Evolutionary conservation across 768 basidiomycete species (phyloP).

Genomic region (Lyophyllum semitale): DNA sequence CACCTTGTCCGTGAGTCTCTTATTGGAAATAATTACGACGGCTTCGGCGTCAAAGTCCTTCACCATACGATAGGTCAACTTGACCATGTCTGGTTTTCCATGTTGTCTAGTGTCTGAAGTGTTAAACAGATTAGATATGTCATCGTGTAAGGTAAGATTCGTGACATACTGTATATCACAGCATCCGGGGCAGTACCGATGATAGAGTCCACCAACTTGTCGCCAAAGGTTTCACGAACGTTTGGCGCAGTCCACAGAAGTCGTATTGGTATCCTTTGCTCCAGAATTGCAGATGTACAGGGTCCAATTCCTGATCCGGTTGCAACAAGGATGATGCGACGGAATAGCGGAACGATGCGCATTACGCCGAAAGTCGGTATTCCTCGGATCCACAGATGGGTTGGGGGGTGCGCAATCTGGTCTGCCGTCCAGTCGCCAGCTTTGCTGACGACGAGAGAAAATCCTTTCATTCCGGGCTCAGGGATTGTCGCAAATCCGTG

Average conservation of each 20-base stretch:
- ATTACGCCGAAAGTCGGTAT: slow-evolving; percentile 58
- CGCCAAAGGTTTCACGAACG: slow-evolving; percentile 60
- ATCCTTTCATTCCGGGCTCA: slow-evolving; percentile 46
- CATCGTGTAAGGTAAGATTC: neutral
- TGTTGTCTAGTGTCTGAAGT: slow-evolving; percentile 42
- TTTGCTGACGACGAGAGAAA: slow-evolving; percentile 56
- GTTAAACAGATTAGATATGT: neutral
- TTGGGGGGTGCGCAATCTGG: slow-evolving; percentile 56
- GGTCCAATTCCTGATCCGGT: slow-evolving; percentile 62
- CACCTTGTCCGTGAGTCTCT: slow-evolving; percentile 54
- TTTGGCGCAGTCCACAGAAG: slow-evolving; percentile 64
- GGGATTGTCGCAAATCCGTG: slow-evolving; percentile 59
- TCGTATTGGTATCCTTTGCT: slow-evolving; percentile 48
- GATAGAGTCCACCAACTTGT: slow-evolving; percentile 56
- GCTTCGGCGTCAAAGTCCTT: slow-evolving; percentile 52
- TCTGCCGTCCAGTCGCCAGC: too few relatives aligned
- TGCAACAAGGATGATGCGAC: slow-evolving; percentile 55
- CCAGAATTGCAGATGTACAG: slow-evolving; percentile 55
- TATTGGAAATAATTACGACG: slow-evolving; percentile 61
- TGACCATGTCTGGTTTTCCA: slow-evolving; percentile 51
- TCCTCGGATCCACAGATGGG: slow-evolving; percentile 57
- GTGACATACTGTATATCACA: slow-evolving; percentile 55
- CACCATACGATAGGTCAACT: slow-evolving; percentile 44
- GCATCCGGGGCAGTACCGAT: slow-evolving; percentile 52
- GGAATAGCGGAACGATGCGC: slow-evolving; percentile 54